Evolutionary conservation across 352 stramenopile species (phyloP).

Genomic region (Phytophthora quininea): DNA sequence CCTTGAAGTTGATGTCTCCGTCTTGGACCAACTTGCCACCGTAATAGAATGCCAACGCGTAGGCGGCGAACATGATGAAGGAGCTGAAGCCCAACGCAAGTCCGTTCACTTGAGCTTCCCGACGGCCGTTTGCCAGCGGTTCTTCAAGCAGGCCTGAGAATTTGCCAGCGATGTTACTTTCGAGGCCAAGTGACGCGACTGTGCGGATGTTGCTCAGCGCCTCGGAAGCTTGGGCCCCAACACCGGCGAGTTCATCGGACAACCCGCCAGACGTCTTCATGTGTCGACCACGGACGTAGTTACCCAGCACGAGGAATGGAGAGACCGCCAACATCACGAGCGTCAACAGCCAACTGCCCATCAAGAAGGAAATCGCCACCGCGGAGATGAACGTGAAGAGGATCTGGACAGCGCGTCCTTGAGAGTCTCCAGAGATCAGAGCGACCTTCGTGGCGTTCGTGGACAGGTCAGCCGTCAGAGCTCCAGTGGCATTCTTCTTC

Average conservation of each 20-base stretch:
- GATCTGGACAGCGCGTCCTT: slow-evolving; percentile 44
- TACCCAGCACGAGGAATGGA: slow-evolving; percentile 53
- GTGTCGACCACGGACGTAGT: slow-evolving; percentile 31
- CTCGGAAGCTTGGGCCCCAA: slow-evolving; percentile 44
- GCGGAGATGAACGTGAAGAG: slow-evolving; percentile 47
- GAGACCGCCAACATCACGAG: slow-evolving; percentile 62
- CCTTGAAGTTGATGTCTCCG: slow-evolving; percentile 39
- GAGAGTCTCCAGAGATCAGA: slow-evolving; percentile 47
- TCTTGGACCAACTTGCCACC: slow-evolving; percentile 46
- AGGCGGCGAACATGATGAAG: slow-evolving; percentile 42
- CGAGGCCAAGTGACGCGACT: slow-evolving; percentile 37
- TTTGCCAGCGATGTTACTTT: slow-evolving; percentile 16
- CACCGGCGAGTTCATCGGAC: slow-evolving; percentile 20
- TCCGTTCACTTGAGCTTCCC: slow-evolving; percentile 39
- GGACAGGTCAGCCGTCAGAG: slow-evolving; percentile 46
- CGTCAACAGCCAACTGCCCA: slow-evolving; percentile 65
- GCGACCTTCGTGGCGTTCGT: slow-evolving; percentile 49
- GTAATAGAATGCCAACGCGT: slow-evolving; percentile 63
- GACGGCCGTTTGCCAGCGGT: slow-evolving; percentile 22
- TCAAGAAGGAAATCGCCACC: slow-evolving; percentile 56
- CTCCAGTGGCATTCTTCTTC: slow-evolving; percentile 53
- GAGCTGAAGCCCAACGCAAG: slow-evolving; percentile 69
- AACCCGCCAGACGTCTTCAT: slow-evolving; percentile 24
- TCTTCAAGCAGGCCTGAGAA: slow-evolving; percentile 27
- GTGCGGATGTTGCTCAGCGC: slow-evolving; percentile 48